Conservation (phyloP, 352 stramenopile species). For the Elongisporangium anandrum region DNA sequence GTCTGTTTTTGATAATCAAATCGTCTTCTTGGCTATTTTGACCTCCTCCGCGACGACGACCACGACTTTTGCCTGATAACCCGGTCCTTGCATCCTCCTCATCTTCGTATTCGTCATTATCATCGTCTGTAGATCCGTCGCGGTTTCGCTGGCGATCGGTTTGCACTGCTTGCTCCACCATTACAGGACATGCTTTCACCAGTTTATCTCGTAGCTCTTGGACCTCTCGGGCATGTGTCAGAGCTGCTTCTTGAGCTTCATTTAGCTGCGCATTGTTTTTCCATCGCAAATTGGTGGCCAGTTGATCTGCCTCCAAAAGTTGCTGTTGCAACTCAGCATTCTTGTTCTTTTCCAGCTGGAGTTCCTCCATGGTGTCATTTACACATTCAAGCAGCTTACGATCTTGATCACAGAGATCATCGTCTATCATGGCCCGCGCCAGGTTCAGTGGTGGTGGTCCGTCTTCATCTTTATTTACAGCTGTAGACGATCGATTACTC, state of each 20-base stretch:
- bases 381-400: slow-evolving; percentile 55
- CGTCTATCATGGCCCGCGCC: slow-evolving; percentile 13
- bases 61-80: slow-evolving; percentile 6
- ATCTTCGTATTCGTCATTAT: slow-evolving; percentile 21
- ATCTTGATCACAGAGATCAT: slow-evolving; percentile 59
- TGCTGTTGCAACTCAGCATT: slow-evolving; percentile 25
- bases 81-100: slow-evolving; percentile 13
- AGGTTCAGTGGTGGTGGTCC: neutral
- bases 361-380: slow-evolving; percentile 47
- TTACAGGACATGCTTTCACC: slow-evolving; percentile 12
- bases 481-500: neutral
- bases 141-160: slow-evolving; percentile 16
- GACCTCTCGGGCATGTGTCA: slow-evolving; percentile 18
- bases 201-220: slow-evolving; percentile 35
- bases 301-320: slow-evolving; percentile 42
- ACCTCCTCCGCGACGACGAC: slow-evolving; percentile 18
- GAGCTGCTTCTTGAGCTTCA: slow-evolving; percentile 26
- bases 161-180: slow-evolving; percentile 44
- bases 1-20: slow-evolving; percentile 51
- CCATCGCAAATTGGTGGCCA: slow-evolving; percentile 39
- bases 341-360: slow-evolving; percentile 28
- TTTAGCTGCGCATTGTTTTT: slow-evolving; percentile 50
- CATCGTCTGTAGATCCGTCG: slow-evolving; percentile 3
- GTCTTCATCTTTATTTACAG: neutral
- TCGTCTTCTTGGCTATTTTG: slow-evolving; percentile 36